Evolutionary conservation across 2,329 filamentous ascomycete species (phyloP).

Genomic region (Fusarium graminum): DNA sequence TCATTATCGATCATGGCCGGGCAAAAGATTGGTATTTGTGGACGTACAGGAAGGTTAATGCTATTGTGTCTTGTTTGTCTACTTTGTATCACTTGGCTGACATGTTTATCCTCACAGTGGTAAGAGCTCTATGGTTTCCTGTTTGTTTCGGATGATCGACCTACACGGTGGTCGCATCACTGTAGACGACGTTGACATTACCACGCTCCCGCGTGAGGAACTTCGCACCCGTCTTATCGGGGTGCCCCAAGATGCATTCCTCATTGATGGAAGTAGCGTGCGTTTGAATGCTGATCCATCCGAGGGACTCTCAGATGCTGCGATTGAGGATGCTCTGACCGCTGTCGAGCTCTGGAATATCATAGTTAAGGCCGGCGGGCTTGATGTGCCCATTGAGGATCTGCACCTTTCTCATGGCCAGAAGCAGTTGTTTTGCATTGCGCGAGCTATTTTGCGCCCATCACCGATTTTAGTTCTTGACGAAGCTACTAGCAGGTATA

Average conservation of each 20-base stretch:
- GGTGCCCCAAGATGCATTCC: conserved; percentile 65
- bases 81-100: background rate
- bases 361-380: conserved; percentile 55
- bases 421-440: conserved; percentile 63
- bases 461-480: conserved; percentile 58
- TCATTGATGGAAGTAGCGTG: conserved; percentile 59
- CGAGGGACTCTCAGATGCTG: conserved; percentile 53
- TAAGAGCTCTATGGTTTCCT: conserved; percentile 58
- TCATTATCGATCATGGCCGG: conserved; percentile 28
- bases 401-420: conserved; percentile 61
- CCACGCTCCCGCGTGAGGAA: conserved; percentile 44
- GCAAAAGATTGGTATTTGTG: conserved; percentile 40
- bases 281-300: conserved; percentile 63
- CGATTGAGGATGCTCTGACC: conserved; percentile 59
- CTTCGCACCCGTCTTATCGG: conserved; percentile 55
- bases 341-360: conserved; percentile 61
- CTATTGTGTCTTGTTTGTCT: too few relatives aligned
- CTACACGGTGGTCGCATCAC: conserved; percentile 57
- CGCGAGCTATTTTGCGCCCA: conserved; percentile 58
- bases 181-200: conserved; percentile 59
- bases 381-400: conserved; percentile 53
- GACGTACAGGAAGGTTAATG: conserved; percentile 36
- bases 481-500: conserved; percentile 58
- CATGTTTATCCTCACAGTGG: conserved; percentile 51
- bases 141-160: conserved; percentile 61